phyloP scores from a whole-genome alignment of 2,329 filamentous ascomycete genomes.

The Colletotrichum gigasporum region DNA sequence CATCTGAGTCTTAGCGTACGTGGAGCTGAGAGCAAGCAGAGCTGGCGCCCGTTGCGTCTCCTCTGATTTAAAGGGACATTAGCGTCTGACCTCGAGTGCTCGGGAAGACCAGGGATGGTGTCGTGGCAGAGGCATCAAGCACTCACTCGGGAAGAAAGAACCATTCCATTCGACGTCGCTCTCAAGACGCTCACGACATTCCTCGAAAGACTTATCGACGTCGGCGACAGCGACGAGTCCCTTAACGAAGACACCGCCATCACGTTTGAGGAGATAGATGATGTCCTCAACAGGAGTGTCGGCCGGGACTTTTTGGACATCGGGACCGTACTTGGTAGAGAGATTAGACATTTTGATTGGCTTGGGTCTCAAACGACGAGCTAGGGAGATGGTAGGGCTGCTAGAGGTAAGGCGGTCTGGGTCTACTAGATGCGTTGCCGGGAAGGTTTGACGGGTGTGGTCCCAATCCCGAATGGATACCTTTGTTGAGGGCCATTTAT shows the following conservation, averaged over 20 bases:
- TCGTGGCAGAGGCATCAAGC: neutral
- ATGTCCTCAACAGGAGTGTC: conserved; percentile 10
- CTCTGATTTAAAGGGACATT: neutral
- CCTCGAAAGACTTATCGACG: conserved; percentile 12
- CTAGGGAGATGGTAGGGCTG: no score
- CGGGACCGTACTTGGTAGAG: conserved; percentile 8
- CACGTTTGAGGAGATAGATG: conserved; percentile 21
- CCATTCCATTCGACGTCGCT: conserved; percentile 27
- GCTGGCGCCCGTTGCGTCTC: conserved; percentile 27
- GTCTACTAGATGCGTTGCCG: no score
- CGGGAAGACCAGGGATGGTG: neutral
- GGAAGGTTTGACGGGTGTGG: no score
- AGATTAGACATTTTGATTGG: neutral
- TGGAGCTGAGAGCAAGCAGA: conserved; percentile 18
- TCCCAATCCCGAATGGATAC: no score
- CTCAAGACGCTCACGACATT: conserved; percentile 19
- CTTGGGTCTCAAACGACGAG: neutral
- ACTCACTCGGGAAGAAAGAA: conserved; percentile 21
- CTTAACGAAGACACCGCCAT: conserved; percentile 21
- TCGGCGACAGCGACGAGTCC: neutral
- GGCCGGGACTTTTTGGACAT: conserved; percentile 13
- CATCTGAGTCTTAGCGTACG: conserved; percentile 21
- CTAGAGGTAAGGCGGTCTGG: no score
- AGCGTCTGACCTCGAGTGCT: neutral
- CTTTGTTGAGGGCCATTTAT: no score